These are phyloP conservation scores for Inga oerstediana DNA, from an alignment of 306 rosid genomes.

Conservation along the genomic window DNA sequence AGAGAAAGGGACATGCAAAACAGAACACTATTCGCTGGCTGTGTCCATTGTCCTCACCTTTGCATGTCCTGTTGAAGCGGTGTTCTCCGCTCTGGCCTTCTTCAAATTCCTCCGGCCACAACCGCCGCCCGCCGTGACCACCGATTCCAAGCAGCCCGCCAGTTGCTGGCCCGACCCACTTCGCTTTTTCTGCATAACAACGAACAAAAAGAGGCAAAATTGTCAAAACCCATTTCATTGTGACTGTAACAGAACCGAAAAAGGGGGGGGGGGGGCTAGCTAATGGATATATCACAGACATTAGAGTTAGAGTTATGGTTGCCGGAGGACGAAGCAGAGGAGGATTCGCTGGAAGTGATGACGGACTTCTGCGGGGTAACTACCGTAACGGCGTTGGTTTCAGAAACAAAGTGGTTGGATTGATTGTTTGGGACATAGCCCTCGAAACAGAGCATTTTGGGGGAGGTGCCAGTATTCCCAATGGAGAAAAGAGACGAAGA, in stretches of 20 bases:
- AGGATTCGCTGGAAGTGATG: conserved; percentile 64
- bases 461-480: conserved; percentile 42
- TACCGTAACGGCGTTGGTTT: conserved; percentile 22
- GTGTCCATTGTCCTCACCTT: conserved; percentile 51
- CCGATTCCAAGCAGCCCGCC: conserved; percentile 15
- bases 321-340: conserved; percentile 63
- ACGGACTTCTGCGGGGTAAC: conserved; percentile 55
- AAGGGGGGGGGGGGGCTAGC: too few relatives aligned
- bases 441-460: conserved; percentile 76
- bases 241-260: background rate
- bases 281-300: conserved; percentile 32
- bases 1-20: conserved; percentile 33
- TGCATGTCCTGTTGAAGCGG: conserved; percentile 49
- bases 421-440: conserved; percentile 8
- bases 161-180: conserved; percentile 51
- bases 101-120: conserved; percentile 51
- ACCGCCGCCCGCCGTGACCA: conserved; percentile 18
- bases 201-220: background rate
- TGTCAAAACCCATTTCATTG: background rate
- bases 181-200: conserved; percentile 56
- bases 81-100: conserved; percentile 53
- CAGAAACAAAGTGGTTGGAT: conserved; percentile 13
- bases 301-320: conserved; percentile 40
- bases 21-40: background rate
- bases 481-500: conserved; percentile 36